Percentiles rank a stretch among this genome's conserved stretches.
phyloP scores from a whole-genome alignment of 192 early-diverging fungal species.

The Dimargaris xerosporica region DNA sequence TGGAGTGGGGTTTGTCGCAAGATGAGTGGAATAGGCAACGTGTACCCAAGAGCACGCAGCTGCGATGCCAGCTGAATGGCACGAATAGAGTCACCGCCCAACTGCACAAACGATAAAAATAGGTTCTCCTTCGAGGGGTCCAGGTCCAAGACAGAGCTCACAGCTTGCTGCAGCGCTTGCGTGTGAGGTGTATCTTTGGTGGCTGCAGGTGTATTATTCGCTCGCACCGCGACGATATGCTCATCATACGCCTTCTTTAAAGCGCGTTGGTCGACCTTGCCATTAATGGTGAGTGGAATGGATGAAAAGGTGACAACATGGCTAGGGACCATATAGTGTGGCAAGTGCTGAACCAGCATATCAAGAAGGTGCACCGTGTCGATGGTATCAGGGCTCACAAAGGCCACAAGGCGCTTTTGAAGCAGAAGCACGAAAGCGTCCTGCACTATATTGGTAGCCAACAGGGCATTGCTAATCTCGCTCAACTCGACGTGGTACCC shows the following conservation, averaged over 20 bases:
- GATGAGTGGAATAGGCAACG: too few relatives aligned
- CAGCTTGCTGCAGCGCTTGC: neutral
- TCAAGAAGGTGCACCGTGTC: neutral
- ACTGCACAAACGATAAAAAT: neutral
- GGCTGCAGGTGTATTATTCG: too few relatives aligned
- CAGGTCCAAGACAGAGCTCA: neutral
- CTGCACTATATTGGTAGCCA: neutral
- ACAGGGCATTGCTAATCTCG: neutral
- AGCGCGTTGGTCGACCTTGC: neutral
- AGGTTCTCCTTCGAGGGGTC: neutral
- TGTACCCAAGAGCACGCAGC: neutral
- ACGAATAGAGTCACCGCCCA: constrained; percentile 2
- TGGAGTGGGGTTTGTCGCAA: too few relatives aligned
- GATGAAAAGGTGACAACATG: neutral
- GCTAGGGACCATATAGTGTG: neutral
- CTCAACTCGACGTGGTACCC: constrained; percentile 2
- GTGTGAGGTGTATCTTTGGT: too few relatives aligned
- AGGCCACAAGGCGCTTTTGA: neutral
- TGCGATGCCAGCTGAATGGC: neutral
- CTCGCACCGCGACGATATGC: neutral
- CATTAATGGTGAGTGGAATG: neutral
- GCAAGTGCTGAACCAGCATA: neutral
- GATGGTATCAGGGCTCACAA: neutral
- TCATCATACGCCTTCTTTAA: neutral
- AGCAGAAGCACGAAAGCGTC: neutral